Evolutionary conservation across 2,329 filamentous ascomycete species (phyloP), one percentile per base, ranked within the genome.

Genomic region (Pseudonectria foliicola): DNA sequence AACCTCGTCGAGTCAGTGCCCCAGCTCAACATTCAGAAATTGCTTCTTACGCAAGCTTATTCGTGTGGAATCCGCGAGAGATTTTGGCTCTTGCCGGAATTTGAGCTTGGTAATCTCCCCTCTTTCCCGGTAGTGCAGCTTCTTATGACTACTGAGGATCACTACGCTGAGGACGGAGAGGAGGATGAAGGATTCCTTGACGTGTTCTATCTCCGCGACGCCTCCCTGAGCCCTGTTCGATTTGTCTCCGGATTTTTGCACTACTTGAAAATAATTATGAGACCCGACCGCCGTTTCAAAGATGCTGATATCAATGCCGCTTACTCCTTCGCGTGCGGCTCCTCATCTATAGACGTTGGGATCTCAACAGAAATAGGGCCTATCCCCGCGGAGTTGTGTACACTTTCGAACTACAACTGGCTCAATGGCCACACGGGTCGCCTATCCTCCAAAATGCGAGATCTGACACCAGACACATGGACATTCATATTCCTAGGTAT

Each of bases 381-480:
- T 6, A 31, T 42, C 2, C 33, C 40, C 6, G 34, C 40, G 7
- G 31, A 39, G 13, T 12, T 18, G 10, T 30, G 37, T 11, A 7
- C 12, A 7, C 6, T 29, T 11, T 27, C 25, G 8, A 37, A 34
- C 10, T 11, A 3, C 6, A 12, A 12, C 2, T 35, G 31, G 13
- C 27, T 31, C 12, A 13, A 12, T 12, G 25, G 15, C 8, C 8
- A 7, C 18, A 13, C 3, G 7, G 12, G 7, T 8, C 29, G 35
- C 6, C 18, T 38, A 12, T 33, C 30, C 10, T 34, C 36, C 11
- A 31, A 32, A 25, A 30, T 39, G 36, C 33, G 36, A 7, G 36
- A 42, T 15, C 21, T 42, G 10, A 25, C 29, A 13, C 34, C 31
- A 4, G 37, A 27, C 4, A 25, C 29, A n/a, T 42, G 40, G 40